Evolutionary conservation across 2,329 filamentous ascomycete genomes (phyloP), one percentile per base, ranked within the genome.

Genomic region (Phialophora chinensis): DNA sequence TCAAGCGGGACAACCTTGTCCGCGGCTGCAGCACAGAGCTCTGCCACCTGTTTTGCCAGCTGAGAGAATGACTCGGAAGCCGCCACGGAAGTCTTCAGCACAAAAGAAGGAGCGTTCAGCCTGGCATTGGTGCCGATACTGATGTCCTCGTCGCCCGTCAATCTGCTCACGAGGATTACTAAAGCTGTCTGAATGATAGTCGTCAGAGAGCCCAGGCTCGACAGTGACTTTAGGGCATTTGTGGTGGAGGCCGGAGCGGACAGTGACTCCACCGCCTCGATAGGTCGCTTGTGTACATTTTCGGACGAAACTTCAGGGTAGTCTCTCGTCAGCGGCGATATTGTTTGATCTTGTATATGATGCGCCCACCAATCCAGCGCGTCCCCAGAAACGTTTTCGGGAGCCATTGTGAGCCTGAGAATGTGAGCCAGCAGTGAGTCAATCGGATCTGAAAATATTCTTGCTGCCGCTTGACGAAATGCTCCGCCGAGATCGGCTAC

Each of bases 131-230:
- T 81, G 42, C 79, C 81, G 62, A 83, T 74, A 38, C 80, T 79
- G 66, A 83, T 82, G 70, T 83, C 81, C 68, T 83, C 81, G 66
- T 83, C 81, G 20, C 81, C 81, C 14, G 81, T 83, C 69, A 83
- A 73, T 66, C 81, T 78, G 66, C 77, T 77, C 25, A 81, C 79
- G 53, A 83, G 73, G 58, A 81, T 74, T 2, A 81, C 74, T 55
- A 81, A 80, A 23, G 80, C 79, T 25, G 80, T 77, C 66, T 83
- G 71, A 55, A 83, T 75, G 49, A 81, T 74, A 2, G 76, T 78
- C 60, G 81, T 81, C 0, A 73, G 68, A 3, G 79, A 77, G 20
- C 74, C 71, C 33, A 77, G 67, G 60, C 74, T 67, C 44, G 76
- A 73, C 66, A 82, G 69, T 66, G 78, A 79, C 65, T 79, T 72